Evolutionary conservation across 768 basidiomycete species (phyloP).

Genomic region (Hygrophorus pudorinus): DNA sequence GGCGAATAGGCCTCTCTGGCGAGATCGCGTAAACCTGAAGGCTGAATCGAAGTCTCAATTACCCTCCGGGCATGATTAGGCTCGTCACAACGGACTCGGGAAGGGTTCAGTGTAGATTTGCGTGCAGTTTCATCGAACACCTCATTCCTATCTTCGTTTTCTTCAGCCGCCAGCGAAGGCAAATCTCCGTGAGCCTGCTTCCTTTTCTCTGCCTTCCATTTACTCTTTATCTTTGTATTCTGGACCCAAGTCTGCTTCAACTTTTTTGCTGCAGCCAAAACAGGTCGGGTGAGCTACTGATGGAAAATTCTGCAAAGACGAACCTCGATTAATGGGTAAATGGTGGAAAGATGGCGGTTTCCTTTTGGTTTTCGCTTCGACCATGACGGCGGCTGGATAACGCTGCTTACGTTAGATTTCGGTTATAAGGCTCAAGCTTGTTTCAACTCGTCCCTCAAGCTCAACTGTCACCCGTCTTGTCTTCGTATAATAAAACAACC

Average conservation of each 20-base stretch:
- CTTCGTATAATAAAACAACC: slow-evolving; percentile 23
- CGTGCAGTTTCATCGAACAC: slow-evolving; percentile 8
- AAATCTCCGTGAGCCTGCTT: slow-evolving; percentile 16
- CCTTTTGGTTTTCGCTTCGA: slow-evolving; percentile 24
- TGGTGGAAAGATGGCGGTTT: slow-evolving; percentile 70
- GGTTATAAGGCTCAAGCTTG: background rate
- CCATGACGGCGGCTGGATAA: slow-evolving; percentile 9
- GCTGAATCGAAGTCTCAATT: no score
- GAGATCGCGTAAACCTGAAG: slow-evolving; percentile 48
- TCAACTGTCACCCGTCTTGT: slow-evolving; percentile 13
- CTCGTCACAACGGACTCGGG: no score
- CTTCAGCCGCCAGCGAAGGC: slow-evolving; percentile 11
- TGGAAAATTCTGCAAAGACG: slow-evolving; percentile 10
- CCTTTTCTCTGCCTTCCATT: slow-evolving; percentile 69
- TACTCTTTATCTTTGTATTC: slow-evolving; percentile 63
- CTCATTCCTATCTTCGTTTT: background rate
- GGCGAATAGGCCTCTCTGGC: slow-evolving; percentile 53
- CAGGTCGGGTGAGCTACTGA: background rate
- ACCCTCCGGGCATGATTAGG: no score
- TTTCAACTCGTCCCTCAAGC: background rate
- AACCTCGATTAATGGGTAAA: slow-evolving; percentile 55
- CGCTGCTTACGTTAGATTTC: background rate
- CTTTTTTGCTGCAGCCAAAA: slow-evolving; percentile 48
- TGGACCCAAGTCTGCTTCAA: slow-evolving; percentile 77
- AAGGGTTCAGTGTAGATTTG: no score